These are phyloP conservation scores for Microdochium nivale DNA, from an alignment of 2,329 filamentous ascomycete genomes.

Conservation along the genomic window DNA sequence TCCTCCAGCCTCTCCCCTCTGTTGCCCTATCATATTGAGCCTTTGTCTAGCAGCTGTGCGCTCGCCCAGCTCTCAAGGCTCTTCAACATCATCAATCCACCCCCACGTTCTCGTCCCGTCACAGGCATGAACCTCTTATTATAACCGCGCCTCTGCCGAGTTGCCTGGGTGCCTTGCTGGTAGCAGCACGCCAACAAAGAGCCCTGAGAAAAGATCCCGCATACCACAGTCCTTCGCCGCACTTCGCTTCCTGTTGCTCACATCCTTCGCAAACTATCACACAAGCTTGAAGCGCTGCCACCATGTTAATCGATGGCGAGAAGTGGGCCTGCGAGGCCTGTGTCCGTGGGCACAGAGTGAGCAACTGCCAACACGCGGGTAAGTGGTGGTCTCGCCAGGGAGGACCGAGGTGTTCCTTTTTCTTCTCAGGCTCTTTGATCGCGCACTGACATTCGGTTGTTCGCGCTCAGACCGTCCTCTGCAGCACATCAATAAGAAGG, in stretches of 20 bases:
- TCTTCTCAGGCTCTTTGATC: constrained; percentile 1
- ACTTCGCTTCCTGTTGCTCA: not conserved
- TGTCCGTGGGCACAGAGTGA: constrained; percentile 95
- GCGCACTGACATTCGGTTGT: constrained; percentile 3
- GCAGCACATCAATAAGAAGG: constrained; percentile 95
- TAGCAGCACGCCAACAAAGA: not conserved
- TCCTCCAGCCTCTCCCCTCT: not conserved
- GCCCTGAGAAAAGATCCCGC: not conserved
- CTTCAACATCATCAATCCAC: not conserved
- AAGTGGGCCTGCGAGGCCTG: constrained; percentile 98
- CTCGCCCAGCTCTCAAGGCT: not conserved
- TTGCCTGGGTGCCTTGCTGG: not conserved
- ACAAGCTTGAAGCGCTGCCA: not conserved
- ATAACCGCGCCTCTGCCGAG: not conserved
- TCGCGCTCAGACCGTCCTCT: constrained; percentile 67
- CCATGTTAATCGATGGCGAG: constrained; percentile 85
- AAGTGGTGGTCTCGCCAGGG: constrained; percentile 32
- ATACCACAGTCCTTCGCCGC: not conserved
- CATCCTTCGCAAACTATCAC: not conserved
- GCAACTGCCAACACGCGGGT: constrained; percentile 96
- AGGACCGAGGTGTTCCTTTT: too few relatives aligned
- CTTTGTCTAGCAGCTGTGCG: not conserved
- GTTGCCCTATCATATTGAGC: not conserved
- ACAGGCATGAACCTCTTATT: constrained; percentile 1
- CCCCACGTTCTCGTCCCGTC: not conserved